phyloP scores from a whole-genome alignment of 1,284 basidiomycete genomes.

The Caloboletus firmus region DNA sequence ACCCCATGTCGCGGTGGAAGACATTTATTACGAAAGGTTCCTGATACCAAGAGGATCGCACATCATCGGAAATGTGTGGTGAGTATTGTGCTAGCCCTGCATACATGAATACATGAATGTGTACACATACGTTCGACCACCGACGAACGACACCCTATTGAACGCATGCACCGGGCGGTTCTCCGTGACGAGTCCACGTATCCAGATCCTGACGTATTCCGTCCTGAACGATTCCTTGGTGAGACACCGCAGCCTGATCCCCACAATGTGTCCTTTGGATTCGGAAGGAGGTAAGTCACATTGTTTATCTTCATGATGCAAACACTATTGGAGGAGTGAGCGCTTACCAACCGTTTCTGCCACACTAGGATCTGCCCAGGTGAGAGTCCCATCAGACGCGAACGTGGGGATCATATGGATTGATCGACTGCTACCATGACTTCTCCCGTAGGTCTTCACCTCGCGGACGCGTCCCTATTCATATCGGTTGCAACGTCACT shows the following conservation, averaged over 20 bases:
- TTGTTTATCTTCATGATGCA: not conserved
- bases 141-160: not conserved
- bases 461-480: slow-evolving; percentile 20
- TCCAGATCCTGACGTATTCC: slow-evolving; percentile 20
- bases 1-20: slow-evolving; percentile 38
- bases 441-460: slow-evolving; percentile 5
- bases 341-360: not conserved
- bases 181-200: slow-evolving; percentile 20
- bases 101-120: not conserved
- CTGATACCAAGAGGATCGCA: slow-evolving; percentile 41
- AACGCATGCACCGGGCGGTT: slow-evolving; percentile 11
- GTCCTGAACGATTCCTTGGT: slow-evolving; percentile 29
- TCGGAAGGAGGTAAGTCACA: slow-evolving; percentile 19
- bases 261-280: slow-evolving; percentile 18
- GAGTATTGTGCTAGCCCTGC: not conserved
- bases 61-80: slow-evolving; percentile 29
- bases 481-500: slow-evolving; percentile 22
- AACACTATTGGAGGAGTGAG: not conserved
- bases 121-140: not conserved
- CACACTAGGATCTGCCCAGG: slow-evolving; percentile 22
- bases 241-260: too few species aligned
- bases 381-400: not conserved
- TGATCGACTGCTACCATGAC: not conserved
- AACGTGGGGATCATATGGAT: not conserved
- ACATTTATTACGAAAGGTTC: slow-evolving; percentile 37